These are phyloP conservation scores for Diaporthe caulivora DNA, from an alignment of 2,329 filamentous ascomycete genomes.

Conservation along the genomic window DNA sequence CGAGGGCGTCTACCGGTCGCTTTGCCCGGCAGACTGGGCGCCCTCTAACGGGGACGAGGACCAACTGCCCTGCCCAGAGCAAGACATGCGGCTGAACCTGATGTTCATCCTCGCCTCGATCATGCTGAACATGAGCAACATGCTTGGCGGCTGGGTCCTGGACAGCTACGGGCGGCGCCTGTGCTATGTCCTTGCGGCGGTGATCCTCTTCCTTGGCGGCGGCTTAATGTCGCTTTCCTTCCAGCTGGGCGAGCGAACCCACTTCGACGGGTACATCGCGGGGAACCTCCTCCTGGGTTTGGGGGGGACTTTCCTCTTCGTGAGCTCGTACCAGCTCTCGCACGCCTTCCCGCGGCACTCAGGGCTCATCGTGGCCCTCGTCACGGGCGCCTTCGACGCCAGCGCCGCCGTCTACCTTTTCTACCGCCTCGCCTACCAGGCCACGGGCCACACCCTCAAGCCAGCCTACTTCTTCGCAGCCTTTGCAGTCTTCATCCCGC, in stretches of 20 bases:
- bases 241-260: constrained; percentile 15
- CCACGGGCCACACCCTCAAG: constrained; percentile 49
- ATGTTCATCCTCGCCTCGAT: constrained; percentile 64
- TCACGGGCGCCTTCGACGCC: constrained; percentile 75
- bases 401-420: constrained; percentile 72
- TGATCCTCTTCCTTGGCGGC: constrained; percentile 69
- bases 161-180: constrained; percentile 75
- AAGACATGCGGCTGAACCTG: constrained; percentile 67
- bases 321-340: constrained; percentile 74
- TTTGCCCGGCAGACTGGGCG: constrained; percentile 55
- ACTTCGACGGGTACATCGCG: constrained; percentile 70
- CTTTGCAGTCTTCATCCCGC: constrained; percentile 54
- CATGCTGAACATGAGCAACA: constrained; percentile 74
- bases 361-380: constrained; percentile 69
- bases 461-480: constrained; percentile 54
- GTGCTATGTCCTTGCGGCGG: constrained; percentile 70
- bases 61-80: constrained; percentile 64
- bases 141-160: constrained; percentile 75
- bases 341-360: constrained; percentile 73
- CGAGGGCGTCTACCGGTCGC: constrained; percentile 68
- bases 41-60: constrained; percentile 16
- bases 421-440: constrained; percentile 68
- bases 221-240: constrained; percentile 59
- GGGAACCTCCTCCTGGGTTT: constrained; percentile 72
- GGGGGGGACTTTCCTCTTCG: constrained; percentile 73